These are phyloP conservation scores for Ailanthus altissimus DNA, from an alignment of 345 rosid species.

Conservation along the genomic window DNA sequence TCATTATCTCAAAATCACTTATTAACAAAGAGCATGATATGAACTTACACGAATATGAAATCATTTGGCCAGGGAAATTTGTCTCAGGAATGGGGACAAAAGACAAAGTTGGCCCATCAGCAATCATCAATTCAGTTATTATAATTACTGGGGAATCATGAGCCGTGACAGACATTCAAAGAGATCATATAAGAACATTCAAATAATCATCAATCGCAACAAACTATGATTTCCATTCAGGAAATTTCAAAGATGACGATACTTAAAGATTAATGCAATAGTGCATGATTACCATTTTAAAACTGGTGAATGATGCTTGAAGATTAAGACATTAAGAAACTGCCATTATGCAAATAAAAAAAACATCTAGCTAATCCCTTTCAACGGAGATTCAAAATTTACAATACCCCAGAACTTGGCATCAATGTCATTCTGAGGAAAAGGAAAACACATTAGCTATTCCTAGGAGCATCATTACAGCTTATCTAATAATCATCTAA, in stretches of 20 bases:
- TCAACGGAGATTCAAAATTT: conserved; percentile 17
- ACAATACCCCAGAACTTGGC: conserved; percentile 18
- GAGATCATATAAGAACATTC: conserved; percentile 6
- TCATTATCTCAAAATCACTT: conserved; percentile 20
- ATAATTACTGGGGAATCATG: not conserved
- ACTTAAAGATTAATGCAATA: not conserved
- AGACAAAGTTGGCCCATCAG: conserved; percentile 16
- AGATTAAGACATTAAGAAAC: not conserved
- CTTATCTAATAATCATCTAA: conserved; percentile 41
- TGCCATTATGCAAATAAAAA: not conserved
- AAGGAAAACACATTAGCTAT: not conserved
- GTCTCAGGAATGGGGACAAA: conserved; percentile 24
- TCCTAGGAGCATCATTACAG: not conserved
- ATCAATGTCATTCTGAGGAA: not conserved
- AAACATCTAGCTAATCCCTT: conserved; percentile 2
- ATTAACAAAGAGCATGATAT: conserved; percentile 19
- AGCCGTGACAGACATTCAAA: not conserved
- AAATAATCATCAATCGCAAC: conserved; percentile 13
- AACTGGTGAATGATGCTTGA: not conserved
- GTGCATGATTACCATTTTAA: not conserved
- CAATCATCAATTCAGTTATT: conserved; percentile 21
- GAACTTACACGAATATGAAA: not conserved
- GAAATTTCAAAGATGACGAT: conserved; percentile 1
- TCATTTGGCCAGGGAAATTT: conserved; percentile 1
- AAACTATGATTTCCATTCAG: not conserved